These are phyloP conservation scores for Microcyclosporella mali DNA, from an alignment of 2,329 filamentous ascomycete species.

Conservation along the genomic window DNA sequence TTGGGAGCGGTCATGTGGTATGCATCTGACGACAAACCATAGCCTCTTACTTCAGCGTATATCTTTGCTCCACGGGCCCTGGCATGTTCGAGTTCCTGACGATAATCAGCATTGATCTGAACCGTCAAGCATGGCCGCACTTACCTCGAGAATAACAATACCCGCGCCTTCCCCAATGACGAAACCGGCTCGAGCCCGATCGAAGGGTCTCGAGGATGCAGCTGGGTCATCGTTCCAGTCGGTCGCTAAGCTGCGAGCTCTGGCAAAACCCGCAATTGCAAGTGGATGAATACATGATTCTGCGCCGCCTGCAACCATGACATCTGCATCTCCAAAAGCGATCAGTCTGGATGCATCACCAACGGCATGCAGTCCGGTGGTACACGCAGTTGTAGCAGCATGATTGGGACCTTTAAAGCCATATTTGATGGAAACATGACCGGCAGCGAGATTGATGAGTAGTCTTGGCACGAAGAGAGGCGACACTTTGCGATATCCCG, in stretches of 20 bases:
- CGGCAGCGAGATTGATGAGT: constrained; percentile 89
- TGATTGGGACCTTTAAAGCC: constrained; percentile 88
- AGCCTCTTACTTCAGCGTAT: constrained; percentile 83
- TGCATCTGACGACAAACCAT: constrained; percentile 85
- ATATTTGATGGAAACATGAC: constrained; percentile 88
- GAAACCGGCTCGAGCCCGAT: constrained; percentile 72
- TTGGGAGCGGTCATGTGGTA: constrained; percentile 89
- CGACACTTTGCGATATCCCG: constrained; percentile 85
- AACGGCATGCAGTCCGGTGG: constrained; percentile 89
- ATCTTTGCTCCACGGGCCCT: constrained; percentile 69
- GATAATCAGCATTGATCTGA: constrained; percentile 7
- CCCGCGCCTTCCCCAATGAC: constrained; percentile 91
- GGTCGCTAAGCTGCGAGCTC: constrained; percentile 78
- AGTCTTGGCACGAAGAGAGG: constrained; percentile 89
- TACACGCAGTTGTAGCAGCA: constrained; percentile 88
- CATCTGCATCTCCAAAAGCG: constrained; percentile 79
- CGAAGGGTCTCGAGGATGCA: constrained; percentile 78
- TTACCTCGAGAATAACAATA: constrained; percentile 72
- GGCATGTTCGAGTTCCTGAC: constrained; percentile 75
- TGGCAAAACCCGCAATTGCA: constrained; percentile 83
- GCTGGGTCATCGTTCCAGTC: constrained; percentile 67
- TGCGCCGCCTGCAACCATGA: constrained; percentile 93
- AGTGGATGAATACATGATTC: constrained; percentile 95
- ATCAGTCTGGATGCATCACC: constrained; percentile 93
- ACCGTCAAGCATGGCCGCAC: constrained; percentile 1